Percentiles rank a stretch among this genome's conserved stretches.
Evolutionary conservation across 2,329 filamentous ascomycete genomes (phyloP).

Genomic region (Penicillium freii): DNA sequence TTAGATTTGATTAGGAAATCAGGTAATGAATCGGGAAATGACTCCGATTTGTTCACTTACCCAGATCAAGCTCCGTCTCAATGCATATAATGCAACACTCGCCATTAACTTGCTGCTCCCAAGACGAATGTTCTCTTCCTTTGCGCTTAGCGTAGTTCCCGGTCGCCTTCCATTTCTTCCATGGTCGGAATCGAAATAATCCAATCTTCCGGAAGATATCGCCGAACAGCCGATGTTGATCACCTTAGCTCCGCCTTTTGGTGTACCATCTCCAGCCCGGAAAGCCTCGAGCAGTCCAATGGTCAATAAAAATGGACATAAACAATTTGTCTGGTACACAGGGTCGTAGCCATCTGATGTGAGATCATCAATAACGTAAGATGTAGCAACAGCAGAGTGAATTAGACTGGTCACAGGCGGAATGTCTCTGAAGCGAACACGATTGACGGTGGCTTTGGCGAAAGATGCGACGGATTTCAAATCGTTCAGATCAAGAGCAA

Average conservation of each 20-base stretch:
- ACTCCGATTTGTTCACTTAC: slow-evolving; percentile 25
- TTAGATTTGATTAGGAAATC: slow-evolving; percentile 7
- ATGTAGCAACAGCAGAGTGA: slow-evolving; percentile 35
- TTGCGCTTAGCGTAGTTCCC: slow-evolving; percentile 30
- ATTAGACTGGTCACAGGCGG: slow-evolving; percentile 36
- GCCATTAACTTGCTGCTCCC: slow-evolving; percentile 39
- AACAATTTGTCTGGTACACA: slow-evolving; percentile 39
- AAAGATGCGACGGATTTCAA: slow-evolving; percentile 35
- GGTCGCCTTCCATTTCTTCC: slow-evolving; percentile 16
- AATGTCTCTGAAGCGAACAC: slow-evolving; percentile 35
- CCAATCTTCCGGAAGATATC: slow-evolving; percentile 31
- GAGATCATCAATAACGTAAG: slow-evolving; percentile 32
- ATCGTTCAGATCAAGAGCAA: slow-evolving; percentile 31
- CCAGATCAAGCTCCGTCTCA: slow-evolving; percentile 36
- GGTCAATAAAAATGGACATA: slow-evolving; percentile 39
- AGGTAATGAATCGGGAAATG: background rate
- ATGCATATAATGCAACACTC: slow-evolving; percentile 37
- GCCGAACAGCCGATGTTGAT: slow-evolving; percentile 39
- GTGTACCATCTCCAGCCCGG: slow-evolving; percentile 33
- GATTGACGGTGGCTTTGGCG: slow-evolving; percentile 32
- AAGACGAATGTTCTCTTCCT: slow-evolving; percentile 32
- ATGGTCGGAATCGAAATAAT: slow-evolving; percentile 33
- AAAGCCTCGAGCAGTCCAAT: slow-evolving; percentile 38
- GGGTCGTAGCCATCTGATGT: slow-evolving; percentile 37
- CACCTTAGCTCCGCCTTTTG: slow-evolving; percentile 34